These are phyloP conservation scores for Trichoderma sp. DNA, from an alignment of 2,329 filamentous ascomycete genomes.

Conservation along the genomic window DNA sequence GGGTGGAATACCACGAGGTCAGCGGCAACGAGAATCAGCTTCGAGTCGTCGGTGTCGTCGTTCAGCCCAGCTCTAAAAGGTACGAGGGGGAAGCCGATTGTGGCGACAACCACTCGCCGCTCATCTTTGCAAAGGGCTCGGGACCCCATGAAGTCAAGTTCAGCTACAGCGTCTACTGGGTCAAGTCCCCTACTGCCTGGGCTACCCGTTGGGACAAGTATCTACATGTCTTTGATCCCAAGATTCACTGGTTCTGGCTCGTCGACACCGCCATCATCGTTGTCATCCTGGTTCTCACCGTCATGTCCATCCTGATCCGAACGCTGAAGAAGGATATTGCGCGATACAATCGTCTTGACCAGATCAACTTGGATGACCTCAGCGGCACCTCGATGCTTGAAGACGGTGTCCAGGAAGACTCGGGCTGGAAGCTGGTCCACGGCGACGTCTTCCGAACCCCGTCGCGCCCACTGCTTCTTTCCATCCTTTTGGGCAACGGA, in stretches of 20 bases:
- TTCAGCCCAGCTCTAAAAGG: conserved; percentile 73
- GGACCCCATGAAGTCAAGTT: conserved; percentile 65
- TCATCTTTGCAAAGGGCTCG: conserved; percentile 60
- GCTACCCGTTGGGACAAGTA: conserved; percentile 99
- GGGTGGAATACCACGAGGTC: conserved; percentile 87
- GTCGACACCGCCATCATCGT: conserved; percentile 96
- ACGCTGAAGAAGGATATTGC: conserved; percentile 94
- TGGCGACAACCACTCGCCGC: conserved; percentile 49
- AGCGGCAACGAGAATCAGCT: conserved; percentile 63
- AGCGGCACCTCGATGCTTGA: conserved; percentile 75
- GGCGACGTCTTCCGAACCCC: conserved; percentile 95
- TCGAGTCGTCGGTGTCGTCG: conserved; percentile 87
- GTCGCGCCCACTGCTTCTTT: conserved; percentile 75
- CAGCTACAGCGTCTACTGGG: conserved; percentile 93
- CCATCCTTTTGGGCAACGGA: conserved; percentile 86
- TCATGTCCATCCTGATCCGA: conserved; percentile 85
- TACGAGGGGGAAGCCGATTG: conserved; percentile 61
- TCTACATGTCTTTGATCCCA: conserved; percentile 92
- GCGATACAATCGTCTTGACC: conserved; percentile 90
- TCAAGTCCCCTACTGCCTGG: conserved; percentile 79
- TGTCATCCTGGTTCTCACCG: conserved; percentile 83
- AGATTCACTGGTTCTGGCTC: conserved; percentile 98
- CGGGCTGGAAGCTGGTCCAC: conserved; percentile 97
- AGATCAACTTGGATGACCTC: conserved; percentile 85
- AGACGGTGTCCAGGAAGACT: conserved; percentile 94